These are phyloP conservation scores for Anthracocystis walkeri DNA, from an alignment of 1,284 basidiomycete species.

Conservation along the genomic window DNA sequence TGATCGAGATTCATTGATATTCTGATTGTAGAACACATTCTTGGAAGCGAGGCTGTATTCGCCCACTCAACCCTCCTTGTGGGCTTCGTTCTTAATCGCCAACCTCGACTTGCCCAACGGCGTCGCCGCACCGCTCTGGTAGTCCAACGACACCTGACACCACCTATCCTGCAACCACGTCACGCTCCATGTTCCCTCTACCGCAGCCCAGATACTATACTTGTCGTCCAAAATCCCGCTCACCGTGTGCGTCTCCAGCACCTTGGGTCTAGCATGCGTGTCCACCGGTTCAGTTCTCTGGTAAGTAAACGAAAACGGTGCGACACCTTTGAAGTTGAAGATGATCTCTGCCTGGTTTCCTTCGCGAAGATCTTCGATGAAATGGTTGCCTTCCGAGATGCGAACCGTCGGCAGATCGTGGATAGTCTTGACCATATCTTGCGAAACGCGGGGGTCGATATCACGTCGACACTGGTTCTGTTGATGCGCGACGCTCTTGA, in stretches of 20 bases:
- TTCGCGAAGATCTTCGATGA: constrained; percentile 88
- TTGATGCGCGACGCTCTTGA: constrained; percentile 86
- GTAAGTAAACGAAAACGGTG: constrained; percentile 87
- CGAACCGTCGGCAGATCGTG: constrained; percentile 87
- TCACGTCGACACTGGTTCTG: constrained; percentile 68
- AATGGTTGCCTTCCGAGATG: constrained; percentile 84
- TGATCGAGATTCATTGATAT: background rate
- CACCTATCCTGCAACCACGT: constrained; percentile 85
- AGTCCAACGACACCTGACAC: constrained; percentile 72
- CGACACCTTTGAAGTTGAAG: constrained; percentile 87
- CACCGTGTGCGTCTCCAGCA: constrained; percentile 66
- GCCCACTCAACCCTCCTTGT: background rate
- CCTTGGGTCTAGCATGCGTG: constrained; percentile 52
- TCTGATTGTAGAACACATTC: constrained; percentile 4
- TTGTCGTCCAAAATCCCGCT: constrained; percentile 81
- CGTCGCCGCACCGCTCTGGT: constrained; percentile 53
- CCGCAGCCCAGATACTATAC: constrained; percentile 87
- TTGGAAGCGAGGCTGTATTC: background rate
- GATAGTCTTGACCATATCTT: constrained; percentile 76
- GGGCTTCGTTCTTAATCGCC: constrained; percentile 35
- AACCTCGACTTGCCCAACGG: constrained; percentile 47
- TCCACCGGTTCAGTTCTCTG: constrained; percentile 69
- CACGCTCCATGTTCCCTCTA: constrained; percentile 90
- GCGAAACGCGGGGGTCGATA: constrained; percentile 69
- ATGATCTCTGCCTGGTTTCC: constrained; percentile 84